Conservation (phyloP, 768 basidiomycete species). For the Obba rivulosa region DNA sequence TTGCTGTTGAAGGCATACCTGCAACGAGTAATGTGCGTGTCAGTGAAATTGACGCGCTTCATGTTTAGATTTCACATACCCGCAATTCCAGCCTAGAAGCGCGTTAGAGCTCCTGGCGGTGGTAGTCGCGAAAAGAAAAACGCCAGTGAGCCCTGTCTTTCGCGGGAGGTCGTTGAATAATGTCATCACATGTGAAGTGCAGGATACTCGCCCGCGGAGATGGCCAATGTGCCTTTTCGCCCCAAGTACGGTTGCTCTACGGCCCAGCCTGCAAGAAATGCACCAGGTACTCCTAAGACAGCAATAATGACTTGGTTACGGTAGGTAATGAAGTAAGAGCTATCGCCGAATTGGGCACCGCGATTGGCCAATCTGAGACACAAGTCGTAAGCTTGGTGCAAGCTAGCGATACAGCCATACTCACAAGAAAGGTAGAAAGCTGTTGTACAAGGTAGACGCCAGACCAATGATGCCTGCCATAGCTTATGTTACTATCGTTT, state of each 20-base stretch:
- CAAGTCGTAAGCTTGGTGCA: neutral
- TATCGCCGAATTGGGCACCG: slow-evolving; percentile 31
- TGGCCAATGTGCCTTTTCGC: slow-evolving; percentile 58
- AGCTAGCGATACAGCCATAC: neutral
- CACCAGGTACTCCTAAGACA: slow-evolving; percentile 63
- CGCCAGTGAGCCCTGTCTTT: slow-evolving; percentile 63
- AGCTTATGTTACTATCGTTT: neutral
- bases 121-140: slow-evolving; percentile 69
- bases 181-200: slow-evolving; percentile 16
- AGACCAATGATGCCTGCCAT: slow-evolving; percentile 28
- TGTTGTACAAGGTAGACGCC: slow-evolving; percentile 32
- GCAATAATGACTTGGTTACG: slow-evolving; percentile 61
- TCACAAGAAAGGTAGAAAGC: slow-evolving; percentile 31
- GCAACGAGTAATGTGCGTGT: neutral
- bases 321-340: slow-evolving; percentile 29
- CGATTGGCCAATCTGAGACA: slow-evolving; percentile 25
- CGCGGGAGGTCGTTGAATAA: slow-evolving; percentile 41
- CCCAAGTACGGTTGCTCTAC: slow-evolving; percentile 64
- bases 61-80: slow-evolving; percentile 5
- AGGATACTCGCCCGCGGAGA: slow-evolving; percentile 51
- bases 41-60: neutral
- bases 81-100: slow-evolving; percentile 79
- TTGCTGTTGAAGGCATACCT: slow-evolving; percentile 25
- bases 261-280: slow-evolving; percentile 65
- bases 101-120: slow-evolving; percentile 65